Conservation (phyloP, 352 stramenopile species). For the Globisporangium middletonii region DNA sequence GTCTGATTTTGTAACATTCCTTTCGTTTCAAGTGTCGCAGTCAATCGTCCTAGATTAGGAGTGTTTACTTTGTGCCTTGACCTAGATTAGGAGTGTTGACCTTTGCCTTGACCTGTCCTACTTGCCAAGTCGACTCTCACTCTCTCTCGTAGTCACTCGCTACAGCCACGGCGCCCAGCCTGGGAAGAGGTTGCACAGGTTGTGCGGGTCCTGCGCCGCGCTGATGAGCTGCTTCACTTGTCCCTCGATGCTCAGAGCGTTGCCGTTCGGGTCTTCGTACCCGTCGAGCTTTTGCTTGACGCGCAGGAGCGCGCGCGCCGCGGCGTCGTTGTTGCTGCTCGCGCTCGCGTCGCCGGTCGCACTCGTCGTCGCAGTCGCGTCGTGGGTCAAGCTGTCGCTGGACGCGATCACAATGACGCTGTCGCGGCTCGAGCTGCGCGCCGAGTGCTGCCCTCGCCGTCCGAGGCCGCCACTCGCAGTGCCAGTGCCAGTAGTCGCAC, state of each 20-base stretch:
- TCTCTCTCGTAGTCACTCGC: too few relatives aligned
- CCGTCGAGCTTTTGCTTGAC: slow-evolving; percentile 98
- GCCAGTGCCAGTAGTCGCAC: neutral
- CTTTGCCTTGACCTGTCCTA: too few relatives aligned
- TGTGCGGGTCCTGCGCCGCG: slow-evolving; percentile 92
- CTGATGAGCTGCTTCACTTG: slow-evolving; percentile 98
- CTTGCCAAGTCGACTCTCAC: too few relatives aligned
- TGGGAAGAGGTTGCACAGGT: slow-evolving; percentile 93
- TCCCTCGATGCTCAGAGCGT: slow-evolving; percentile 96
- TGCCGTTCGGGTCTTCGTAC: slow-evolving; percentile 96
- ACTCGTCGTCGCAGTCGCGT: neutral
- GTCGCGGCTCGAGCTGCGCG: slow-evolving; percentile 16
- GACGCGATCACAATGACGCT: slow-evolving; percentile 2
- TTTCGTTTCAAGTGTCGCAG: too few relatives aligned
- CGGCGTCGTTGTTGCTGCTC: slow-evolving; percentile 72
- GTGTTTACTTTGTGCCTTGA: too few relatives aligned
- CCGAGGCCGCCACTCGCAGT: neutral
- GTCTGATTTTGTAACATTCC: too few relatives aligned
- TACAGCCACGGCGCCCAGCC: slow-evolving; percentile 97
- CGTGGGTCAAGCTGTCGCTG: slow-evolving; percentile 5
- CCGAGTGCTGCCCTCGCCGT: slow-evolving; percentile 9
- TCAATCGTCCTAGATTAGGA: too few relatives aligned
- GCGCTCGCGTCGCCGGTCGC: neutral
- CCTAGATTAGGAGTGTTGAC: too few relatives aligned
- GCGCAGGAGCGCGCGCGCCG: slow-evolving; percentile 90